phyloP scores from a whole-genome alignment of 352 stramenopile genomes.

The Lagenidium giganteum region DNA sequence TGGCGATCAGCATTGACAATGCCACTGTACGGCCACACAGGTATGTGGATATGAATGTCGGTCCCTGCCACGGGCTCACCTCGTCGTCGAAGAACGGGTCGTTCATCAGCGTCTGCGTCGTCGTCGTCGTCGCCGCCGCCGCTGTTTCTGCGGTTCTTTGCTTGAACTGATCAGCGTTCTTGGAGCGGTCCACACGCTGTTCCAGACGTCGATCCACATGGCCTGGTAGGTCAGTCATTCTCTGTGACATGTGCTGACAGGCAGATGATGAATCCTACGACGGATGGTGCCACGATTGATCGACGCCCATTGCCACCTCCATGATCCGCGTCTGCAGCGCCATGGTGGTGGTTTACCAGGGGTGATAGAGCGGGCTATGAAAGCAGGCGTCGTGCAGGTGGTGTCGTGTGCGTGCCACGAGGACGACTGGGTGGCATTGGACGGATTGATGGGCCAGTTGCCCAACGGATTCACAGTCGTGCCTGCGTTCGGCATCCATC shows the following conservation, averaged over 20 bases:
- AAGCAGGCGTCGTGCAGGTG: constrained; percentile 36
- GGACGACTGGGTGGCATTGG: constrained; percentile 47
- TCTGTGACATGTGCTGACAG: no score
- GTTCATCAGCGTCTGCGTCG: constrained; percentile 14
- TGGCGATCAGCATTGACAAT: neutral
- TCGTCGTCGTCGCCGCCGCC: constrained; percentile 1
- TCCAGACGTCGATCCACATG: constrained; percentile 2
- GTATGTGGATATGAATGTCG: neutral
- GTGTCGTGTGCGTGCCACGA: constrained; percentile 62
- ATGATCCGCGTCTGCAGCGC: constrained; percentile 36
- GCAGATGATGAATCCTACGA: neutral
- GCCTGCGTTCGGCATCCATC: constrained; percentile 66
- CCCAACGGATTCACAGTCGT: constrained; percentile 23
- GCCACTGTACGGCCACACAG: neutral
- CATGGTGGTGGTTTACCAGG: constrained; percentile 1
- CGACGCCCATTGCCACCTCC: constrained; percentile 73
- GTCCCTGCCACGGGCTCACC: neutral
- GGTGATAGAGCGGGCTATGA: constrained; percentile 31
- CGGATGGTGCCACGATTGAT: constrained; percentile 10
- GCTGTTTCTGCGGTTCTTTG: no score
- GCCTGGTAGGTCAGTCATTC: no score
- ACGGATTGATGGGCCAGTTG: constrained; percentile 17
- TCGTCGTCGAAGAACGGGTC: constrained; percentile 52
- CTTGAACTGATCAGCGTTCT: constrained; percentile 5
- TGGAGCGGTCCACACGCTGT: constrained; percentile 4